Conservation (phyloP, 345 rosid species). For the Populus nigra region DNA sequence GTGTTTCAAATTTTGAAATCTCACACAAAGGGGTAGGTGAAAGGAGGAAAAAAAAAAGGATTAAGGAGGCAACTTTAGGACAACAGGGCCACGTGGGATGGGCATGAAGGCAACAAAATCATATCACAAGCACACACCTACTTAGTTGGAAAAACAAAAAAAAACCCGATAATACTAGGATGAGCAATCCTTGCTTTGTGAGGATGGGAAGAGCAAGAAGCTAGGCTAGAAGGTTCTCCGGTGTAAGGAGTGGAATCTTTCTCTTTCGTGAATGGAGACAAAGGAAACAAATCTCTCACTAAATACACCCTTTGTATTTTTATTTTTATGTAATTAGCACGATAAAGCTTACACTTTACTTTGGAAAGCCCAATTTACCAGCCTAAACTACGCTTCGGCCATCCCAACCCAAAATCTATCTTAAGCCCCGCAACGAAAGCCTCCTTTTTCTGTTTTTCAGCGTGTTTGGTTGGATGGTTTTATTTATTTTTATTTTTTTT, state of each 20-base stretch:
- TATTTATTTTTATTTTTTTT: too few species aligned
- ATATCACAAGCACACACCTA: slow-evolving; percentile 8
- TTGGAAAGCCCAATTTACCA: slow-evolving; percentile 30
- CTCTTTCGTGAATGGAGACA: slow-evolving; percentile 34
- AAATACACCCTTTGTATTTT: slow-evolving; percentile 15
- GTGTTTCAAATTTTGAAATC: slow-evolving; percentile 51
- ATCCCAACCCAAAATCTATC: background rate
- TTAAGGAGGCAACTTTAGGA: slow-evolving; percentile 19
- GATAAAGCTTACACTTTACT: slow-evolving; percentile 32
- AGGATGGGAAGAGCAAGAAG: too few species aligned
- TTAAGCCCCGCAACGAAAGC: background rate
- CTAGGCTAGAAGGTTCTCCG: background rate
- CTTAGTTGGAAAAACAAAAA: slow-evolving; percentile 11
- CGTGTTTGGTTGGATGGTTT: too few species aligned
- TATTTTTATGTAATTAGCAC: slow-evolving; percentile 22
- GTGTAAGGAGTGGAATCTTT: slow-evolving; percentile 33
- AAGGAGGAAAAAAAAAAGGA: slow-evolving; percentile 2
- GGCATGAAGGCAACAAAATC: slow-evolving; percentile 7
- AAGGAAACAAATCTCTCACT: slow-evolving; percentile 33
- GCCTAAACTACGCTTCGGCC: slow-evolving; percentile 23
- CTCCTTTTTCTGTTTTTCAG: background rate
- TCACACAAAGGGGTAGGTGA: slow-evolving; percentile 7
- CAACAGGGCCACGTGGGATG: slow-evolving; percentile 27
- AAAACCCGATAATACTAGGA: background rate
- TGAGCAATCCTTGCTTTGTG: background rate